These are phyloP conservation scores for Cryptosporidium xiaoi DNA, from an alignment of 169 alveolate species.

Conservation along the genomic window DNA sequence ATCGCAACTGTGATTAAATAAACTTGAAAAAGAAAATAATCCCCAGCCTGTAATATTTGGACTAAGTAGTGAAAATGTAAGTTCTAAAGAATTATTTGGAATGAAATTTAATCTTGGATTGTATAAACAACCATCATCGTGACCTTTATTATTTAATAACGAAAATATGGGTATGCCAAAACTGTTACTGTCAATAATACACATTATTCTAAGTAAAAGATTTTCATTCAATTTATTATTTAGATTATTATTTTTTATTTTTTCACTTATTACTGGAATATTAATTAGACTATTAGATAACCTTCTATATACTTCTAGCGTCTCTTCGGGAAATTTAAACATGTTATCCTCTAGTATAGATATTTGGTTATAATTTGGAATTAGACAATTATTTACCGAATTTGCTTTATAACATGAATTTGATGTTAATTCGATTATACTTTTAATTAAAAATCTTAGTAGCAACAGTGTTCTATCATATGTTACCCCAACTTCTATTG, in stretches of 20 bases:
- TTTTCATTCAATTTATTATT: background rate
- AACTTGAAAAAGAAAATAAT: slow-evolving; percentile 40
- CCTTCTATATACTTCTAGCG: background rate
- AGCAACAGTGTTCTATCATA: slow-evolving; percentile 40
- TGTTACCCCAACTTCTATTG: slow-evolving; percentile 20
- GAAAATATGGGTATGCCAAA: slow-evolving; percentile 62
- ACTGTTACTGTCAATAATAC: slow-evolving; percentile 66
- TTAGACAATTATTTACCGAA: background rate
- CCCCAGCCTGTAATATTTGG: slow-evolving; percentile 70
- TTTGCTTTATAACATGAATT: background rate
- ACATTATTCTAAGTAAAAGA: slow-evolving; percentile 8
- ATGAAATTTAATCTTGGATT: background rate
- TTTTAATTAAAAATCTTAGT: slow-evolving; percentile 16
- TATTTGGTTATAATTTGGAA: slow-evolving; percentile 19
- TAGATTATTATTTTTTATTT: background rate
- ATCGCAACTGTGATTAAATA: slow-evolving; percentile 69
- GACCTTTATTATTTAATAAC: background rate
- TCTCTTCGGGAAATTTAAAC: slow-evolving; percentile 2
- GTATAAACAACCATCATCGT: background rate
- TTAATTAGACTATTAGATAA: slow-evolving; percentile 21
- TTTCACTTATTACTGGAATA: slow-evolving; percentile 4
- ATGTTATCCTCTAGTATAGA: background rate
- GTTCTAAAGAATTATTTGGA: slow-evolving; percentile 19
- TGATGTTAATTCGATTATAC: background rate
- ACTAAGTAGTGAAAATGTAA: slow-evolving; percentile 17